A percentile compares a stretch with the other conserved stretches of the same genome.
Conservation (phyloP, 78 protist species). For the Bigelowiella natans region DNA sequence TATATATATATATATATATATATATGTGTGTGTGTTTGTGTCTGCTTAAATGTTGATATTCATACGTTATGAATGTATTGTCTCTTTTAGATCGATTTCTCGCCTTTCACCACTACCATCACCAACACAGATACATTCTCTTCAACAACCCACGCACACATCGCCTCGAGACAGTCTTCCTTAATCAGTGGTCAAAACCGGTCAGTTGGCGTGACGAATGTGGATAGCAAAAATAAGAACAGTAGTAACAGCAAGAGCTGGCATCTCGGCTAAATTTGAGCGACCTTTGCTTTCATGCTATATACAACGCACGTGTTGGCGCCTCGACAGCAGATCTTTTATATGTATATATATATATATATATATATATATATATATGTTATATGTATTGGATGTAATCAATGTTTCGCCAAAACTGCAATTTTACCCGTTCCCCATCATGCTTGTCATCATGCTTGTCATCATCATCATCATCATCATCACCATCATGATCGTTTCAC, state of each 20-base stretch:
- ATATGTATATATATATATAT: background rate
- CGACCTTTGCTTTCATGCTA: no score
- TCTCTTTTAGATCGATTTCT: background rate
- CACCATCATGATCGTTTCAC: no score
- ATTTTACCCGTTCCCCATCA: no score
- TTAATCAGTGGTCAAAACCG: no score
- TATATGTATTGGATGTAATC: no score
- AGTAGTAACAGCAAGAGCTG: background rate
- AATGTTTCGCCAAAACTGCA: no score
- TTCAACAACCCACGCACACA: background rate
- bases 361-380: background rate
- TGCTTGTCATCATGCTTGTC: no score
- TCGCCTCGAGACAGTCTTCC: background rate
- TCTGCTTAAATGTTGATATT: background rate
- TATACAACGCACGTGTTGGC: background rate
- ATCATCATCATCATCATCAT: no score
- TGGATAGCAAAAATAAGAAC: background rate
- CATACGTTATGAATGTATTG: background rate
- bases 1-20: background rate
- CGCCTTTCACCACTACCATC: no score
- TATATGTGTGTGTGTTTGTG: background rate
- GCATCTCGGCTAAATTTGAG: no score
- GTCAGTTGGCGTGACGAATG: no score
- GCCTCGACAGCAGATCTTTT: background rate
- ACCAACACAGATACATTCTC: background rate